phyloP scores from a whole-genome alignment of 495 filamentous ascomycete species.

The Choiromyces venosus region DNA sequence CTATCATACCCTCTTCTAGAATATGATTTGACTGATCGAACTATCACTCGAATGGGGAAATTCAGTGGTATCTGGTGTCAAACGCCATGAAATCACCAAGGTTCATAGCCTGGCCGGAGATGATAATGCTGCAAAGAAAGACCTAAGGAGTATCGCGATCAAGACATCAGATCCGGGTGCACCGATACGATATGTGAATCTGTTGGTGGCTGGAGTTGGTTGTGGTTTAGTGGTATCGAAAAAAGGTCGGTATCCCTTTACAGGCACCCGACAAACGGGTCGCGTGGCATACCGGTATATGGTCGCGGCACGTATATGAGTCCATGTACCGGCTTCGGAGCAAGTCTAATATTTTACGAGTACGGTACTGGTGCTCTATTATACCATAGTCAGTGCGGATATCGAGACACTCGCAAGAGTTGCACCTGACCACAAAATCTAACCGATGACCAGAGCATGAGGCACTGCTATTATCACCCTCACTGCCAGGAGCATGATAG shows the following conservation, averaged over 20 bases:
- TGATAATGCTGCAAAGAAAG: not conserved
- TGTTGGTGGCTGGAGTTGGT: not conserved
- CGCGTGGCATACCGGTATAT: not conserved
- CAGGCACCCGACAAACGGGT: not conserved
- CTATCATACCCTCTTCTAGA: not conserved
- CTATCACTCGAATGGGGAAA: not conserved
- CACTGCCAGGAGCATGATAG: not conserved
- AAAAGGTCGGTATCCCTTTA: not conserved
- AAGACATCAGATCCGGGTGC: not conserved
- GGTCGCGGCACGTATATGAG: not conserved
- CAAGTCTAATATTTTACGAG: not conserved
- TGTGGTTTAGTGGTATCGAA: not conserved
- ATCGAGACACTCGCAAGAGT: not conserved
- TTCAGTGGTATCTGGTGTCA: not conserved
- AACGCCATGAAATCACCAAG: not conserved
- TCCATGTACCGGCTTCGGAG: not conserved
- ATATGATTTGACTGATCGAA: not conserved
- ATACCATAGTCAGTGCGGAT: not conserved
- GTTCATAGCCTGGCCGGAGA: not conserved
- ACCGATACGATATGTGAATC: not conserved
- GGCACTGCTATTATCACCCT: no score
- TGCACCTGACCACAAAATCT: no score
- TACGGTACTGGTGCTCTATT: not conserved
- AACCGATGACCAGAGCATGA: no score
- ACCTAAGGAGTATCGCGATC: not conserved